Base-by-base conservation (phyloP, 208 protist genomes). In the Acanthamoeba healyi region DNA sequence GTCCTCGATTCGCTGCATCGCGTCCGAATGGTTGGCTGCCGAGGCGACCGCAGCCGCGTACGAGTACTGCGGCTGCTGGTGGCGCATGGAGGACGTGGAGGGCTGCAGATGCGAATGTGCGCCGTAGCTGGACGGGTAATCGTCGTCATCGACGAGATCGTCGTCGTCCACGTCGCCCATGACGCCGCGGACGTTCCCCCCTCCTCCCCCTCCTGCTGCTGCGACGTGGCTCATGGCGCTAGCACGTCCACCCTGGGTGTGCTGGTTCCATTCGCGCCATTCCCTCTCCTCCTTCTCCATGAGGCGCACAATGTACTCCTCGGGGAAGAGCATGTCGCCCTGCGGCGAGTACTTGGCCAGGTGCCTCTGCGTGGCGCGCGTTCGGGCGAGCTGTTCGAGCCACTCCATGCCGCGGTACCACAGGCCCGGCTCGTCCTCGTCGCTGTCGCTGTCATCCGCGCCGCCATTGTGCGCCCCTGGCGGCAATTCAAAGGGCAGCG, bases 231-330 rank as follows among this genome's bases (percentile, higher is more conserved):
- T 24, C 12, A 46, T 36, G 32, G 26, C 74, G 9, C 58, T 42
- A 26, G 74, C 44, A 32, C 7, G 24, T 1, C 10, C 24, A 3
- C 2, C 42, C 4, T 1, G 4, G 0, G 58, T 79, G 6, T 79
- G 67, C 36, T 34, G 38, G 17, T 84, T 22, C 74, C 74, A 84
- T 84, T 84, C 74, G 22, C 74, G 74, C 74, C 74, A 84, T 84
- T 84, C 74, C 17, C 74, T 49, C 29, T 84, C 74, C 26, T 84
- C 74, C n/a, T 36, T 49, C 5, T 84, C 74, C 42, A 84, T 49
- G n/a, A 84, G 14, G 74, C 26, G 1, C 1, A 22, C 32, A 22
- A 84, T 84, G 74, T 84, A 84, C 19, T 84, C 74, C 5, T 84
- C 74, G 7, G 36, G 42, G 42, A 84, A 84, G 42, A 84, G 74